phyloP scores from a whole-genome alignment of 495 filamentous ascomycete genomes.

The Podospora australis region DNA sequence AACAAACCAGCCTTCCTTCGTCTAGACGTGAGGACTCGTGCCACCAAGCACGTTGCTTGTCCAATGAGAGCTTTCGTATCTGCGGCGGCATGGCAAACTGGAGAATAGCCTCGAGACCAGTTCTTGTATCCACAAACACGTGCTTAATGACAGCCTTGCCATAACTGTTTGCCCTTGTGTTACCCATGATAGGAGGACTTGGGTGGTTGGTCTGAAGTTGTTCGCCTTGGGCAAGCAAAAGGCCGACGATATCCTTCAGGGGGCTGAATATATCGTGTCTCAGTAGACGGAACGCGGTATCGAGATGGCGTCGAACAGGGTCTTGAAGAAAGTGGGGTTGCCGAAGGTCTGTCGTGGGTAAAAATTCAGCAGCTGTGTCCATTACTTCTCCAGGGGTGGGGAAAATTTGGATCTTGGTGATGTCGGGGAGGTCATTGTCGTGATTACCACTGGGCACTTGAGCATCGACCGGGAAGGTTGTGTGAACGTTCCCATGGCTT shows the following conservation, averaged over 20 bases:
- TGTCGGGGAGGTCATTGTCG: slow-evolving; percentile 10
- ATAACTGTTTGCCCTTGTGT: slow-evolving; percentile 33
- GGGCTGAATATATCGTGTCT: slow-evolving; percentile 59
- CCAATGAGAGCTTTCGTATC: slow-evolving; percentile 17
- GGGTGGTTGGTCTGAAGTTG: background rate
- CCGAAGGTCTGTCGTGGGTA: slow-evolving; percentile 47
- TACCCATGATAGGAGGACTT: slow-evolving; percentile 5
- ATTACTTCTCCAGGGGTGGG: slow-evolving; percentile 58
- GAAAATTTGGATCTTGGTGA: slow-evolving; percentile 51
- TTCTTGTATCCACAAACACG: slow-evolving; percentile 33
- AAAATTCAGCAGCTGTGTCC: slow-evolving; percentile 47
- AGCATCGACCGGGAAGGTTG: slow-evolving; percentile 6
- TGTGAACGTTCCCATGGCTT: background rate
- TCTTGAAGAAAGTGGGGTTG: slow-evolving; percentile 48
- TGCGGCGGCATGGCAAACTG: slow-evolving; percentile 46
- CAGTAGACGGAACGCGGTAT: slow-evolving; percentile 63
- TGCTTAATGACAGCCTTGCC: slow-evolving; percentile 26
- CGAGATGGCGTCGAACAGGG: slow-evolving; percentile 50
- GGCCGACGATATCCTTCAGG: slow-evolving; percentile 49
- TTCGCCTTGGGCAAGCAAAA: slow-evolving; percentile 25
- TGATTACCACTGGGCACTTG: slow-evolving; percentile 7
- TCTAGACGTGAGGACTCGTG: slow-evolving; percentile 47
- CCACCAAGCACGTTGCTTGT: slow-evolving; percentile 54
- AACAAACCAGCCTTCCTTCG: slow-evolving; percentile 50
- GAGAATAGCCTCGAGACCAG: slow-evolving; percentile 46